Conservation (phyloP, 345 rosid genomes). For the Clausena lansium region DNA sequence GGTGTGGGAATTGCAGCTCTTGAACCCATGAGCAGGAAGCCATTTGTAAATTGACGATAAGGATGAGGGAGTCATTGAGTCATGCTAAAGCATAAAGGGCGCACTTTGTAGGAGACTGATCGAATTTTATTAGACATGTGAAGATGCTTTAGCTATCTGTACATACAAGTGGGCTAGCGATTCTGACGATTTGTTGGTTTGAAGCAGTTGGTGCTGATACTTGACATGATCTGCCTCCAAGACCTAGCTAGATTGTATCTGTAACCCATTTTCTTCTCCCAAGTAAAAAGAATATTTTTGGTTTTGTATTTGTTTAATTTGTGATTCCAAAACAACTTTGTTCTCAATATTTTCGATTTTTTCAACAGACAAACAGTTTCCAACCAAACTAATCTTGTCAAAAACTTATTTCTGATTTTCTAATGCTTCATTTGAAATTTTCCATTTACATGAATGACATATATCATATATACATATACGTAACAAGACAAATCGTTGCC, state of each 20-base stretch:
- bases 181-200: constrained; percentile 30
- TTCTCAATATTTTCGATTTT: neutral
- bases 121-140: neutral
- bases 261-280: neutral
- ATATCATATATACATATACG: no score
- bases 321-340: neutral
- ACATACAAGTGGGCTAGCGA: neutral
- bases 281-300: neutral
- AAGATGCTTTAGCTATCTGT: constrained; percentile 8
- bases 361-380: neutral
- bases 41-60: constrained; percentile 30
- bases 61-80: neutral
- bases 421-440: neutral
- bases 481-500: no score
- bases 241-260: neutral
- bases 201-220: constrained; percentile 32
- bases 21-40: constrained; percentile 59
- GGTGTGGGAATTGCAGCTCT: constrained; percentile 56
- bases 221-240: constrained; percentile 24
- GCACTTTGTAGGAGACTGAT: constrained; percentile 24
- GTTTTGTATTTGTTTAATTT: neutral
- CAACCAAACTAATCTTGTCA: neutral
- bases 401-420: neutral
- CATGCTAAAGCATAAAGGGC: neutral
- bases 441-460: no score